phyloP scores from a whole-genome alignment of 75 land plant genomes.

The Pinus taeda region DNA sequence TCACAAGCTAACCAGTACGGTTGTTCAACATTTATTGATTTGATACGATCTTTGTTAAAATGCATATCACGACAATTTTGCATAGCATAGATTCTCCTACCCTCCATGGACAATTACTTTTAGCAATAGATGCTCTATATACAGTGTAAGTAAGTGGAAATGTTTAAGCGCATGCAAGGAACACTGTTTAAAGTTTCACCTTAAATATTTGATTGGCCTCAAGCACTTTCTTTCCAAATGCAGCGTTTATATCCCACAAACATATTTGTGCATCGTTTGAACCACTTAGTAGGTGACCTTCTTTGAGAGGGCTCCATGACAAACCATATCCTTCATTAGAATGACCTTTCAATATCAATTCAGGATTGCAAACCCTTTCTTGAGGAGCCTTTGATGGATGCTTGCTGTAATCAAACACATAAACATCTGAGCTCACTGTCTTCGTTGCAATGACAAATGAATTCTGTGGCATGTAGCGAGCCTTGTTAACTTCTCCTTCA shows the following conservation, averaged over 20 bases:
- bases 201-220: constrained; percentile 55
- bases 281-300: constrained; percentile 84
- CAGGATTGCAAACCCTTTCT: constrained; percentile 52
- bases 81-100: background rate
- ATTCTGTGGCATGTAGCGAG: constrained; percentile 89
- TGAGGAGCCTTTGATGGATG: constrained; percentile 34
- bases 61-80: background rate
- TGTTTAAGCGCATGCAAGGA: background rate
- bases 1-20: background rate
- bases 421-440: constrained; percentile 71
- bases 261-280: constrained; percentile 82
- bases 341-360: constrained; percentile 72
- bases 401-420: constrained; percentile 63
- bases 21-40: background rate
- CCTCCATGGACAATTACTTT: background rate
- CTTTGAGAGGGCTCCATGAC: constrained; percentile 82
- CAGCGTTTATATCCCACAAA: constrained; percentile 72
- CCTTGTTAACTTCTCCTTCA: constrained; percentile 90
- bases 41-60: background rate
- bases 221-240: constrained; percentile 31
- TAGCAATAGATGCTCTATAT: too few relatives aligned
- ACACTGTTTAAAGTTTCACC: constrained; percentile 31
- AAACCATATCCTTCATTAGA: constrained; percentile 84
- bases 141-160: background rate
- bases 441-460: constrained; percentile 72